These are phyloP conservation scores for Trifolium subterraneum DNA, from an alignment of 306 rosid species.

Conservation along the genomic window DNA sequence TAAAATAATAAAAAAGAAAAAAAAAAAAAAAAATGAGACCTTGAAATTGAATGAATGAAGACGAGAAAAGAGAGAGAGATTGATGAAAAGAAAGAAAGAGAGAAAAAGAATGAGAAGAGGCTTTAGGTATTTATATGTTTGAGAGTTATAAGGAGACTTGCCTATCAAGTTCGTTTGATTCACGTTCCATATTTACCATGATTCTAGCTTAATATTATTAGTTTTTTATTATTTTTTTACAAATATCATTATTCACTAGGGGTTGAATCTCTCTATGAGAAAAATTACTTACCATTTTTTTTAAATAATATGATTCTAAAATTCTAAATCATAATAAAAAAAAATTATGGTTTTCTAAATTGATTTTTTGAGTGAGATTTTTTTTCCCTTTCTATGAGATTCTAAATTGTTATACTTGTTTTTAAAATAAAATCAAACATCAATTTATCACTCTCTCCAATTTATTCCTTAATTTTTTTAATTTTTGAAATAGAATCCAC, in stretches of 20 bases:
- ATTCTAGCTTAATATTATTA: constrained; percentile 20
- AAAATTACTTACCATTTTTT: too few species aligned
- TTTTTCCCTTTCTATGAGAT: too few species aligned
- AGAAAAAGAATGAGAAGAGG: constrained; percentile 24
- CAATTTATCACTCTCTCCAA: too few species aligned
- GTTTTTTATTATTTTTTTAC: not conserved
- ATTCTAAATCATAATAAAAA: too few species aligned
- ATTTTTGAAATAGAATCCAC: too few species aligned
- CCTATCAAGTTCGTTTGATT: constrained; percentile 43
- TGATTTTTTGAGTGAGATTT: too few species aligned
- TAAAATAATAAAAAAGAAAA: not conserved
- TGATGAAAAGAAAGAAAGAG: not conserved
- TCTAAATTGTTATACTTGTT: too few species aligned
- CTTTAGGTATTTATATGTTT: constrained; percentile 50
- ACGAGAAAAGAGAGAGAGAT: not conserved
- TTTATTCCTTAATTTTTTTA: too few species aligned
- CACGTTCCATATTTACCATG: constrained; percentile 27
- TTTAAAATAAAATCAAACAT: too few species aligned
- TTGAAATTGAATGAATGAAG: constrained; percentile 36
- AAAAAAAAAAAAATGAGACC: not conserved
- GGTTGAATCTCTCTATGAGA: too few species aligned
- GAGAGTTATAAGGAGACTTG: constrained; percentile 39
- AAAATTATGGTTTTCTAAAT: too few species aligned
- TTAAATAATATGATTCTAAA: too few species aligned
- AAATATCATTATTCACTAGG: not conserved